A percentile compares a stretch with the other conserved stretches of the same genome.
Conservation (phyloP, 192 early-diverging fungal genomes). For the Powellomyces hirtus region DNA sequence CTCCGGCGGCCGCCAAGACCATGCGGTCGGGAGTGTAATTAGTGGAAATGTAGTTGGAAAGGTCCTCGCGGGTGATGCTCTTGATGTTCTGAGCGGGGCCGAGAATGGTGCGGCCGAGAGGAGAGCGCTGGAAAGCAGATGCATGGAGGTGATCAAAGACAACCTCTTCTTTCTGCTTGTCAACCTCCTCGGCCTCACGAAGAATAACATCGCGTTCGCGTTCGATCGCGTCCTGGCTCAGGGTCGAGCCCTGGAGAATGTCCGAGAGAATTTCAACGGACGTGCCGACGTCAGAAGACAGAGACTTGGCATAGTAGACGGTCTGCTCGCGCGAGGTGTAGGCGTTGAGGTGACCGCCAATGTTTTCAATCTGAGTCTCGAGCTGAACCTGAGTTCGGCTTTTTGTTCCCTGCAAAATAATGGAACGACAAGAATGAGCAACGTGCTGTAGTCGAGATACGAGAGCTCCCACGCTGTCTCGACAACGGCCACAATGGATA, state of each 20-base stretch:
- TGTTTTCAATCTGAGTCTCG: constrained; percentile 96
- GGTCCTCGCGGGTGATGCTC: constrained; percentile 80
- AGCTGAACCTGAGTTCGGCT: constrained; percentile 83
- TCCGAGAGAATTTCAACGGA: constrained; percentile 95
- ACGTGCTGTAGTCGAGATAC: too few relatives aligned
- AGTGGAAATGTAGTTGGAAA: constrained; percentile 83
- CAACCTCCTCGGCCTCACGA: constrained; percentile 84
- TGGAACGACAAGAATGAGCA: too few relatives aligned
- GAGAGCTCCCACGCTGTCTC: too few relatives aligned
- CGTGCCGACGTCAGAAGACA: constrained; percentile 79
- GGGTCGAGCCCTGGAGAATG: constrained; percentile 89
- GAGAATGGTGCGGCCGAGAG: constrained; percentile 89
- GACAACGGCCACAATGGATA: too few relatives aligned
- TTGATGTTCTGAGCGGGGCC: constrained; percentile 94
- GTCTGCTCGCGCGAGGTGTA: constrained; percentile 99
- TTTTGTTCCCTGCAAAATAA: constrained; percentile 80
- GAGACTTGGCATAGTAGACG: constrained; percentile 95
- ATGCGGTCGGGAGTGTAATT: constrained; percentile 98
- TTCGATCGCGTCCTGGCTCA: constrained; percentile 82
- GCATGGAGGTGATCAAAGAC: constrained; percentile 99
- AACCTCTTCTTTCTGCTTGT: constrained; percentile 95
- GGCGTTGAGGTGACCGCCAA: constrained; percentile 97
- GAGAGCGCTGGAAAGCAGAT: constrained; percentile 85
- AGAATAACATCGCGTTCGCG: constrained; percentile 97
- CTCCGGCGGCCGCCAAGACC: constrained; percentile 91